Conservation (phyloP, 768 basidiomycete genomes). For the Boletellus emodensis region DNA sequence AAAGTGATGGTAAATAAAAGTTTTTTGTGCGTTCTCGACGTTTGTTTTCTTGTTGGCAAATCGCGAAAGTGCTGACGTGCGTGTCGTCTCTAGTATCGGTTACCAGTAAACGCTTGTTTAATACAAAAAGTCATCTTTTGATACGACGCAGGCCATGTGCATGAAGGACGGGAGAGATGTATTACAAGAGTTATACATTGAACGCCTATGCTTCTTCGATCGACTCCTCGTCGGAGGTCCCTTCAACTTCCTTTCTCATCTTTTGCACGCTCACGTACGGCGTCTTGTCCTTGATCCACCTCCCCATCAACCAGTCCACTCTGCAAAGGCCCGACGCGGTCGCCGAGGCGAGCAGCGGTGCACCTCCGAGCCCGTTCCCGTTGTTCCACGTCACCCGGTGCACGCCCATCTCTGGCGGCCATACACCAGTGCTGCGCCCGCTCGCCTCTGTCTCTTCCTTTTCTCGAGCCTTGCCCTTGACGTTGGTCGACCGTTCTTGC, state of each 20-base stretch:
- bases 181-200: too few relatives aligned
- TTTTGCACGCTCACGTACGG: constrained; percentile 63
- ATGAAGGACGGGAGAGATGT: too few relatives aligned
- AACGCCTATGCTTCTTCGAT: constrained; percentile 18
- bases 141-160: not conserved
- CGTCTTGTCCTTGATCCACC: constrained; percentile 62
- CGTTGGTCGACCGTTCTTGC: constrained; percentile 32
- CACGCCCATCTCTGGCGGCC: constrained; percentile 76
- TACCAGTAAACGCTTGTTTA: too few relatives aligned
- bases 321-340: constrained; percentile 84
- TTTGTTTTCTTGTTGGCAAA: not conserved
- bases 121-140: not conserved
- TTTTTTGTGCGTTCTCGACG: not conserved
- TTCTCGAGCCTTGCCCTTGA: constrained; percentile 30
- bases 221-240: constrained; percentile 36
- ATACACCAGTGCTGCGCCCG: constrained; percentile 44
- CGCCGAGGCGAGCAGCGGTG: constrained; percentile 66
- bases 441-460: constrained; percentile 17
- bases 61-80: not conserved
- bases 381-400: constrained; percentile 81
- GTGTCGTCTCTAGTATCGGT: not conserved
- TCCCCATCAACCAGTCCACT: constrained; percentile 76
- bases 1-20: constrained; percentile 40
- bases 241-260: constrained; percentile 56
- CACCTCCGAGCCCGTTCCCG: constrained; percentile 59